Conservation (phyloP, 441 rosid species). For the Jatropha podagrica region DNA sequence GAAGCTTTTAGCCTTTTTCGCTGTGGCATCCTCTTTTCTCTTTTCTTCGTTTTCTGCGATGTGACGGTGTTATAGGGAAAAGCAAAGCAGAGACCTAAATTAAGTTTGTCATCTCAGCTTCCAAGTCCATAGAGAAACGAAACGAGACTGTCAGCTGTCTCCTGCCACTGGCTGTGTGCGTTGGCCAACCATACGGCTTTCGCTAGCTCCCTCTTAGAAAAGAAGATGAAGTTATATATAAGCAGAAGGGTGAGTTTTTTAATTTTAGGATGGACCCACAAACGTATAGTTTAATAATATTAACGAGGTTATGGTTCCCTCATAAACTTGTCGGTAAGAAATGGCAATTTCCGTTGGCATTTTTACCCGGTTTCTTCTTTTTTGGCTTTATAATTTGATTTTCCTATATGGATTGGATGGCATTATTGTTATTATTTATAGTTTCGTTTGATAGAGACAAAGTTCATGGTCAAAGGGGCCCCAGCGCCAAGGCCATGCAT, state of each 20-base stretch:
- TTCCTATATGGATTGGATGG: too few species aligned
- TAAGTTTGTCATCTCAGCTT: not conserved
- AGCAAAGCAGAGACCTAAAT: not conserved
- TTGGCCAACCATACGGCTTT: not conserved
- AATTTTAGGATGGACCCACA: not conserved
- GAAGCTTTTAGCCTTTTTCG: conserved; percentile 35
- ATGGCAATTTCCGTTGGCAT: conserved; percentile 18
- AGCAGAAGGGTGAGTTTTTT: not conserved
- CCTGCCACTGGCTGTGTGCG: not conserved
- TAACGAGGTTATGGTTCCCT: not conserved
- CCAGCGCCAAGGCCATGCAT: not conserved
- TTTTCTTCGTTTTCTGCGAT: not conserved
- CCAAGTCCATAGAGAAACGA: not conserved
- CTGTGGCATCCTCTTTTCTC: conserved; percentile 18
- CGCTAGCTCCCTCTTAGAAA: not conserved
- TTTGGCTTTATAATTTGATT: too few species aligned
- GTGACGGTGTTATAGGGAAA: not conserved
- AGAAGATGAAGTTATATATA: not conserved
- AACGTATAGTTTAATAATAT: not conserved
- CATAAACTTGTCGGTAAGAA: not conserved
- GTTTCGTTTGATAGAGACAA: too few species aligned
- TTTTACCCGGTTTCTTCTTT: not conserved
- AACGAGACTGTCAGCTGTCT: not conserved
- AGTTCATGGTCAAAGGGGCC: conserved; percentile 24
- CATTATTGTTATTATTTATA: too few species aligned